phyloP scores from a whole-genome alignment of 352 stramenopile genomes.

The Pythium diclinum region DNA sequence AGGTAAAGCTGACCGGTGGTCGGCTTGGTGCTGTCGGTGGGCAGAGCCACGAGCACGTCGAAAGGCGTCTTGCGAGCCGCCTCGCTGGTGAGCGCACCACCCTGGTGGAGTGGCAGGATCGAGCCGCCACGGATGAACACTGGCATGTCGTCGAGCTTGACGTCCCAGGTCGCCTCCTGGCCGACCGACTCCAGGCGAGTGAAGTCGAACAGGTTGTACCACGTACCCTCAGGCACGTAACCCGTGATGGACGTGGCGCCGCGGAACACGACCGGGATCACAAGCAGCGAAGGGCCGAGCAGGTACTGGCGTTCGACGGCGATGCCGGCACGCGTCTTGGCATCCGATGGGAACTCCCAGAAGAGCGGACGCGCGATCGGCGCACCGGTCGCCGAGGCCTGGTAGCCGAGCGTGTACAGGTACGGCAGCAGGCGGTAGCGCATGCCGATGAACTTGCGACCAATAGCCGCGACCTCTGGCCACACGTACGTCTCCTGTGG shows the following conservation, averaged over 20 bases:
- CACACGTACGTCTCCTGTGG: constrained; percentile 71
- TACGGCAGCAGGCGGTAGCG: constrained; percentile 79
- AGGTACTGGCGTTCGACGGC: constrained; percentile 52
- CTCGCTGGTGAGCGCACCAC: constrained; percentile 38
- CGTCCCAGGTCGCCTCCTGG: constrained; percentile 26
- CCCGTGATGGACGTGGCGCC: constrained; percentile 40
- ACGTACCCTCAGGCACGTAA: constrained; percentile 43
- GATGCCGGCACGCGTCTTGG: constrained; percentile 13
- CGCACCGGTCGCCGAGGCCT: constrained; percentile 38
- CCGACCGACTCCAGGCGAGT: constrained; percentile 32
- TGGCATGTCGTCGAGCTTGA: constrained; percentile 57
- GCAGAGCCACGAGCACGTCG: constrained; percentile 46
- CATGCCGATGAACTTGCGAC: constrained; percentile 60
- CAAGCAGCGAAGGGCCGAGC: constrained; percentile 37
- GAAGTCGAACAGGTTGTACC: constrained; percentile 63
- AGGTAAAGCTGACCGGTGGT: constrained; percentile 49
- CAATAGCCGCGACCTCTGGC: constrained; percentile 41
- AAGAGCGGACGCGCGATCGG: constrained; percentile 58
- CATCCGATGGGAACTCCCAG: constrained; percentile 59
- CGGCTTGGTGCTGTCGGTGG: constrained; percentile 8
- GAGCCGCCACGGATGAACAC: constrained; percentile 50
- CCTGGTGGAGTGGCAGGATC: constrained; percentile 48
- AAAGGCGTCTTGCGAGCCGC: constrained; percentile 45
- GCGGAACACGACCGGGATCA: constrained; percentile 52
- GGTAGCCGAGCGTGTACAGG: constrained; percentile 74